Evolutionary conservation across 2,329 filamentous ascomycete species (phyloP).

Genomic region (Leptoxyphium fumago): DNA sequence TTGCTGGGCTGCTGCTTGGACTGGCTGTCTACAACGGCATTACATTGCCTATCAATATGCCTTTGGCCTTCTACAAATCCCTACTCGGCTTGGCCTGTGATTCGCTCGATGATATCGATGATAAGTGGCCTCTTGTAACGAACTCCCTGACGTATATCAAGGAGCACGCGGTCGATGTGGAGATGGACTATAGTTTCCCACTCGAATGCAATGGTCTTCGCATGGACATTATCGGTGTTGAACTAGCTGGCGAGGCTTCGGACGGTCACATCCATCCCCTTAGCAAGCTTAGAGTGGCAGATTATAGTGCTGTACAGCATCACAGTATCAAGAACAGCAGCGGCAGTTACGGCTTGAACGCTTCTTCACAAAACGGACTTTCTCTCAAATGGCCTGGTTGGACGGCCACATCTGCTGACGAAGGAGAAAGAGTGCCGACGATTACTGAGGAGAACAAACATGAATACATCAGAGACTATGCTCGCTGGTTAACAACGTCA

Average conservation of each 20-base stretch:
- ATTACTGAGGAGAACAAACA: constrained; percentile 70
- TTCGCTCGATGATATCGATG: constrained; percentile 61
- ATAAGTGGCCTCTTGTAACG: constrained; percentile 75
- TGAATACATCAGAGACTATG: constrained; percentile 71
- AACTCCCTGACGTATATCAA: constrained; percentile 59
- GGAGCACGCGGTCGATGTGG: constrained; percentile 61
- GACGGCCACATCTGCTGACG: constrained; percentile 16
- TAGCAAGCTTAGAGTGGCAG: background rate
- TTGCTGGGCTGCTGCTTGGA: constrained; percentile 75
- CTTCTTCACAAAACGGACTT: background rate
- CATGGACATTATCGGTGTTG: constrained; percentile 25
- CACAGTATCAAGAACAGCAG: background rate
- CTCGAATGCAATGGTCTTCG: constrained; percentile 41
- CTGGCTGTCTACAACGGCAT: constrained; percentile 87
- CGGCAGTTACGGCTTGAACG: background rate
- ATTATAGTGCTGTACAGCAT: background rate
- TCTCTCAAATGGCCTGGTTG: constrained; percentile 40
- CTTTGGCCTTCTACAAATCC: constrained; percentile 67
- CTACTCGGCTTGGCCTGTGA: constrained; percentile 46
- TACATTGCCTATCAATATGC: constrained; percentile 80
- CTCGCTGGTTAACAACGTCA: constrained; percentile 64
- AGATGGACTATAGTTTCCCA: constrained; percentile 73
- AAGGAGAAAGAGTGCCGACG: constrained; percentile 30
- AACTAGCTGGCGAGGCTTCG: background rate
- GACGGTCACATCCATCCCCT: background rate